Percentiles rank a stretch among this genome's conserved stretches.
Evolutionary conservation across 1,139 yeast species (phyloP).

Genomic region (Suhomyces chickasaworum): DNA sequence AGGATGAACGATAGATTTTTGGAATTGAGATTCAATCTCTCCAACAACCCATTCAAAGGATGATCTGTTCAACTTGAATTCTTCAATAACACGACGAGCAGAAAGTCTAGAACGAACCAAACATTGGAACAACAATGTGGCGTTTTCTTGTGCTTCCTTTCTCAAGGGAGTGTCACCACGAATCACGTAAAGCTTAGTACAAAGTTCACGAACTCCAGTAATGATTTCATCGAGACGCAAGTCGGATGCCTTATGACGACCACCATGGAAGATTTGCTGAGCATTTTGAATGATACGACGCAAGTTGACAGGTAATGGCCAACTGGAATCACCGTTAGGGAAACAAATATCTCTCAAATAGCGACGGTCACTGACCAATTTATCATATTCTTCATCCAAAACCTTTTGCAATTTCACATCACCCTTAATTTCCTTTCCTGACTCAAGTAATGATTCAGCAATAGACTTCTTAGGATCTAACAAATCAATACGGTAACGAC

Average conservation of each 20-base stretch:
- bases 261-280: slow-evolving; percentile 94
- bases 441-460: slow-evolving; percentile 75
- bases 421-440: slow-evolving; percentile 90
- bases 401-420: slow-evolving; percentile 79
- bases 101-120: slow-evolving; percentile 90
- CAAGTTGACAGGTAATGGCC: slow-evolving; percentile 97
- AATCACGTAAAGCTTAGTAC: slow-evolving; percentile 68
- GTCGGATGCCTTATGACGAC: slow-evolving; percentile 87
- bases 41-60: slow-evolving; percentile 97
- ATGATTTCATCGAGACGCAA: slow-evolving; percentile 82
- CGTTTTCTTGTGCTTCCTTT: slow-evolving; percentile 89
- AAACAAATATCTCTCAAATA: slow-evolving; percentile 80
- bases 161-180: slow-evolving; percentile 79
- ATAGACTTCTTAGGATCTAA: slow-evolving; percentile 68
- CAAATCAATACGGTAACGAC: slow-evolving; percentile 83
- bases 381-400: slow-evolving; percentile 82
- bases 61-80: slow-evolving; percentile 76
- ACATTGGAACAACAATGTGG: slow-evolving; percentile 87
- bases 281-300: slow-evolving; percentile 97
- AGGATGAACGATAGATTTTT: slow-evolving; percentile 90
- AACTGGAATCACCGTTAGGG: slow-evolving; percentile 89
- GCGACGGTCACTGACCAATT: slow-evolving; percentile 72
- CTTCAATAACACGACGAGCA: slow-evolving; percentile 87
- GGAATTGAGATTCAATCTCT: slow-evolving; percentile 91
- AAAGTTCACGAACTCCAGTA: slow-evolving; percentile 67